Evolutionary conservation across 176 grass and related monocot genomes (phyloP), one percentile per base, ranked within the genome.

Genomic region (Poa pratensis): DNA sequence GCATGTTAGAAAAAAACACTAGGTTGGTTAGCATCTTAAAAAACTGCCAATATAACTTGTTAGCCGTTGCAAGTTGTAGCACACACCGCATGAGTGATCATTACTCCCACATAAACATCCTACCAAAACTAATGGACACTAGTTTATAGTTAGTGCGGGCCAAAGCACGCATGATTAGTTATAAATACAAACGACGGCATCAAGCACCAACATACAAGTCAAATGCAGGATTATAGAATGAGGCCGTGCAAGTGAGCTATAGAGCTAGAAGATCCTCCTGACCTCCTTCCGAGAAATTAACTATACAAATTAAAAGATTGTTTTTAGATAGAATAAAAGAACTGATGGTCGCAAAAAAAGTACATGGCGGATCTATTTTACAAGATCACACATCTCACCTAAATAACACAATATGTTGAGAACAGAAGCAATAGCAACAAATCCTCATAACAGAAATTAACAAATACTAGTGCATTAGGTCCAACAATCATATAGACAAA

Each of bases 131-230:
- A 75, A 19, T 27, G 49, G 49, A 2, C 66, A 80, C 73, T 82
- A 88, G 61, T 88, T 82, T 86, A 88, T 82, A 61, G 85, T 78
- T 90, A 85, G 85, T 90, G 82, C 72, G 69, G 76, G 76, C 52
- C 74, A 90, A 88, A 93, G 75, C 85, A 85, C 60, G 85, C 85
- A 85, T 85, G 82, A 78, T 90, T 87, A 62, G 59, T 80, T 87
- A 87, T 85, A 80, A 89, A 89, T 86, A 87, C 72, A 84, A 80
- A 80, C 76, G 84, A 84, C 49, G 65, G 76, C 76, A 90, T 87
- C 76, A 75, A 87, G 80, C 69, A 48, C 81, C 89, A 90, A 80
- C 89, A 84, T 61, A 64, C 69, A 80, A 87, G 81, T 80, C 12
- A 87, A 84, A 83, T 76, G 30, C 34, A 75, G 7, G 37, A 60